Conservation (phyloP, 225 moss, liverwort and hornwort genomes). For the Polytrichum formosum region DNA sequence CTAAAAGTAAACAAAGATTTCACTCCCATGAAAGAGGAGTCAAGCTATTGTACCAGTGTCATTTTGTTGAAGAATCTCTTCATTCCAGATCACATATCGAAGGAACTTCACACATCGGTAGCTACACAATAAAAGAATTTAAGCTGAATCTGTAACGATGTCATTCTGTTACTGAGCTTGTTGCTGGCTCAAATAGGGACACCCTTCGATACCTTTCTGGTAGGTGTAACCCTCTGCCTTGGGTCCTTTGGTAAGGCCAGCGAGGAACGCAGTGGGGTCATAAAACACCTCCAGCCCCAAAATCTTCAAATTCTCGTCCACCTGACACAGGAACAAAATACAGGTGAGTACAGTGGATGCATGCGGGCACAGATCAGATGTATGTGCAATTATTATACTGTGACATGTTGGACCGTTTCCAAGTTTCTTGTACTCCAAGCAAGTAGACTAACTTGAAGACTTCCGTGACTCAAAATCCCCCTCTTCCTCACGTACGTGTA, state of each 20-base stretch:
- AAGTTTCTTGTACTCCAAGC: too few species aligned
- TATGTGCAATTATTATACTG: background rate
- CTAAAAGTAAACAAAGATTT: too few species aligned
- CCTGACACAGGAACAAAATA: slow-evolving; percentile 21
- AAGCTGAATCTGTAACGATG: too few species aligned
- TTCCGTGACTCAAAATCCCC: background rate
- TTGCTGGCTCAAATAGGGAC: slow-evolving; percentile 38
- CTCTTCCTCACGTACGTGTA: too few species aligned
- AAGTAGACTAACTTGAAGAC: background rate
- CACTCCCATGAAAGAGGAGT: too few species aligned
- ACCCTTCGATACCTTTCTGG: slow-evolving; percentile 63
- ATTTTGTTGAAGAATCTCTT: too few species aligned
- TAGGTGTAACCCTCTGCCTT: slow-evolving; percentile 55
- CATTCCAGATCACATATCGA: too few species aligned
- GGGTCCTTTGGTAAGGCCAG: slow-evolving; percentile 42
- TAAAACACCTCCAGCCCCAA: slow-evolving; percentile 73
- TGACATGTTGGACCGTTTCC: background rate
- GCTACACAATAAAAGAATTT: too few species aligned
- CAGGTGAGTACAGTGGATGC: background rate
- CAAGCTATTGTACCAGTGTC: too few species aligned
- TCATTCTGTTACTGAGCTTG: too few species aligned
- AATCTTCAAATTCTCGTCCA: slow-evolving; percentile 66
- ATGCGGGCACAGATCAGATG: background rate
- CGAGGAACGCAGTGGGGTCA: slow-evolving; percentile 69
- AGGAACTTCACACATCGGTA: too few species aligned